phyloP scores from a whole-genome alignment of 208 protist species.

The Wallacemonas sp. region DNA sequence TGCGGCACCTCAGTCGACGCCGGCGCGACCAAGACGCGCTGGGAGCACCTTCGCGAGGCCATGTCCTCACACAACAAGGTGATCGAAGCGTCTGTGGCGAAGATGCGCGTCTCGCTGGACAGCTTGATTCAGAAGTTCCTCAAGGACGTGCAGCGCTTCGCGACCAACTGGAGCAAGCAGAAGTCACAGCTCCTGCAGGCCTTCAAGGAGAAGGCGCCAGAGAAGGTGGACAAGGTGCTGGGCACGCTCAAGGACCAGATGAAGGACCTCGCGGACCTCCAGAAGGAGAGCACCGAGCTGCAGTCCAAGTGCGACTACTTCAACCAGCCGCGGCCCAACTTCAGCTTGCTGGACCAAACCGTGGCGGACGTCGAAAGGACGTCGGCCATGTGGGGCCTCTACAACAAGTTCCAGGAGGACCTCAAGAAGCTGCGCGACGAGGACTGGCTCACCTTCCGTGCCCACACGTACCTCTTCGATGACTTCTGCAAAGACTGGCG shows the following conservation, averaged over 20 bases:
- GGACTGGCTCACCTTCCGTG: constrained; percentile 96
- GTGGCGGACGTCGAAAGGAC: constrained; percentile 65
- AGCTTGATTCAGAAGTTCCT: constrained; percentile 85
- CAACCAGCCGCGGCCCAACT: constrained; percentile 77
- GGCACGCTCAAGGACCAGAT: constrained; percentile 75
- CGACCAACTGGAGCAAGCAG: constrained; percentile 86
- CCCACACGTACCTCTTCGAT: constrained; percentile 92
- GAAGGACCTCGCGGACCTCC: constrained; percentile 82
- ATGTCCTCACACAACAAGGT: constrained; percentile 91
- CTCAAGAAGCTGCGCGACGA: constrained; percentile 78
- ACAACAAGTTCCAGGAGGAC: constrained; percentile 80
- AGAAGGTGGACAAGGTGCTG: constrained; percentile 55
- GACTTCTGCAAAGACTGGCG: constrained; percentile 94
- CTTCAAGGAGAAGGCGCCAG: constrained; percentile 65
- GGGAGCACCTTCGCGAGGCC: constrained; percentile 91
- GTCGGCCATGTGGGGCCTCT: constrained; percentile 79
- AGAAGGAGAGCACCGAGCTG: constrained; percentile 61
- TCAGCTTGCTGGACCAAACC: constrained; percentile 61
- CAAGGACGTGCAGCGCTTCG: constrained; percentile 90
- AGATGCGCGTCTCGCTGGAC: constrained; percentile 88
- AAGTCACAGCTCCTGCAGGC: constrained; percentile 72
- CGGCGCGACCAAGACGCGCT: constrained; percentile 73
- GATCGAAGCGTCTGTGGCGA: constrained; percentile 85
- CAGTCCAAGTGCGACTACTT: constrained; percentile 93
- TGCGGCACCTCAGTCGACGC: constrained; percentile 82